Evolutionary conservation across 73 alveolate species (phyloP).

Genomic region (Uronychia binucleata): DNA sequence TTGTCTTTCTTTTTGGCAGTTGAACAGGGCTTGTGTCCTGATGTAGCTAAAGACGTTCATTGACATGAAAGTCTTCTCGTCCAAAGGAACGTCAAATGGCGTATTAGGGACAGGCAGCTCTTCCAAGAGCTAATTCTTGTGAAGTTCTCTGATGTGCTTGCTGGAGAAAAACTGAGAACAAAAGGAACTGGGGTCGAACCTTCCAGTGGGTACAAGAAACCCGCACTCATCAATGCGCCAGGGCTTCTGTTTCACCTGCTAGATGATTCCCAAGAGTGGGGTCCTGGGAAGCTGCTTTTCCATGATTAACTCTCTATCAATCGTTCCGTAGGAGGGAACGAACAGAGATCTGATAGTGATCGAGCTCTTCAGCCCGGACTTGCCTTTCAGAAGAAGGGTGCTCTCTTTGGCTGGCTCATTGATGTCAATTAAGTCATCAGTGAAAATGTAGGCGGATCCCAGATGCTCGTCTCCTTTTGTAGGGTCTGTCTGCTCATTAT

Average conservation of each 20-base stretch:
- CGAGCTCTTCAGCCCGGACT: neutral
- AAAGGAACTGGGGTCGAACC: neutral
- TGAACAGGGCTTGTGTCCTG: neutral
- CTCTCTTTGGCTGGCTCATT: neutral
- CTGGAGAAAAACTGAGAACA: neutral
- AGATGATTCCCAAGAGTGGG: neutral
- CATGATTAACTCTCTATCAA: neutral
- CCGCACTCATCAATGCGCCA: neutral
- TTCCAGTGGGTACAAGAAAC: neutral
- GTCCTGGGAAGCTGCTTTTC: neutral
- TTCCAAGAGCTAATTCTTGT: neutral
- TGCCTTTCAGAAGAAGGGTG: neutral
- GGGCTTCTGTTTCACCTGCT: neutral
- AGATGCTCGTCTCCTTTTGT: neutral
- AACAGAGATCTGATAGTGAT: neutral
- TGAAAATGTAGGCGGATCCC: neutral
- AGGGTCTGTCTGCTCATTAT: too few species aligned
- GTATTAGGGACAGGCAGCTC: neutral
- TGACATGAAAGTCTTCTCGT: neutral
- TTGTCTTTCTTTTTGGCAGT: neutral
- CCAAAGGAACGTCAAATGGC: neutral
- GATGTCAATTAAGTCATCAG: neutral
- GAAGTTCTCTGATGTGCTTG: neutral
- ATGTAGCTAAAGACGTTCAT: neutral
- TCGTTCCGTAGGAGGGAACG: neutral